Conservation (phyloP, 2,329 filamentous ascomycete genomes). For the Penicillium sp. region DNA sequence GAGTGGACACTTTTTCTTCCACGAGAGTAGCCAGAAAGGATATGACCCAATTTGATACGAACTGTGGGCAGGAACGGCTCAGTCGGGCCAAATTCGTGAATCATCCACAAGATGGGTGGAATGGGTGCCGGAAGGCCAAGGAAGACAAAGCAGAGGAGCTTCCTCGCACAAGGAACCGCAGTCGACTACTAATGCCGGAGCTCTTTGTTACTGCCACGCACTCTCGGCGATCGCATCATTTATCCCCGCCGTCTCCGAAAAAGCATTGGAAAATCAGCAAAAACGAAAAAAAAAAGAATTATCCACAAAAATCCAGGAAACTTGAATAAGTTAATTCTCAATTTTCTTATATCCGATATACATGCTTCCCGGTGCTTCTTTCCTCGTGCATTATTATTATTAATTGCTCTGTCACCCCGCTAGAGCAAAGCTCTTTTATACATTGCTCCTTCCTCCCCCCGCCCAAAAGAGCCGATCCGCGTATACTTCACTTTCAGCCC, state of each 20-base stretch:
- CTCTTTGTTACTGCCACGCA: conserved; percentile 31
- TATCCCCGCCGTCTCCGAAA: conserved; percentile 33
- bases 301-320: not conserved
- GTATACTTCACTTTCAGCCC: conserved; percentile 26
- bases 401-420: conserved; percentile 11
- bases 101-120: not conserved
- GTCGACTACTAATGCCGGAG: not conserved
- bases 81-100: not conserved
- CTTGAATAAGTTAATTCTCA: conserved; percentile 2
- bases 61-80: not conserved
- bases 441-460: conserved; percentile 6
- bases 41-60: not conserved
- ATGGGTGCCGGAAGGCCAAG: not conserved
- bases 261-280: conserved; percentile 22
- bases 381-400: conserved; percentile 4
- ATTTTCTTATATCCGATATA: not conserved
- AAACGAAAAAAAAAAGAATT: not conserved
- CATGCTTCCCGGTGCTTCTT: conserved; percentile 3
- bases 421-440: conserved; percentile 12
- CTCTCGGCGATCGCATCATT: conserved; percentile 21
- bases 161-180: not conserved
- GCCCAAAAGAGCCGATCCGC: not conserved
- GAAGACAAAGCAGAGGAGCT: not conserved
- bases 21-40: not conserved
- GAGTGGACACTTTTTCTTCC: not conserved